Evolutionary conservation across 495 filamentous ascomycete genomes (phyloP), one percentile per base, ranked within the genome.

Genomic region (Talaromyces trachyspermus): DNA sequence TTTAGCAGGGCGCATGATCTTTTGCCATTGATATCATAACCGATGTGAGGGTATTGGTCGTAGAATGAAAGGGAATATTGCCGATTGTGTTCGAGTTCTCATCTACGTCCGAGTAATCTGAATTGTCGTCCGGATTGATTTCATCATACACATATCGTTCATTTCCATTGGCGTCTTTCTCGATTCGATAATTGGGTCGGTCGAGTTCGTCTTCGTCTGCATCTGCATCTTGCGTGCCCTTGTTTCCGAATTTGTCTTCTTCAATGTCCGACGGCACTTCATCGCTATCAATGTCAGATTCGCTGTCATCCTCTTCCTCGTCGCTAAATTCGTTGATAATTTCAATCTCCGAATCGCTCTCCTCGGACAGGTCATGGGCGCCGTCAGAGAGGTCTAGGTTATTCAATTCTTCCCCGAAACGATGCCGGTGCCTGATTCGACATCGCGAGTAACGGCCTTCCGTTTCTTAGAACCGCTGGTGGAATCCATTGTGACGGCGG

Each of bases 1-100:
- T 59, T 88, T 89, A 24, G 92, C 92, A 2, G 92, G 92, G 38
- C 92, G 86, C 81, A 94, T 83, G 47, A 98, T 94, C 64, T 87
- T 95, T 89, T 95, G 63, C 92, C 92, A 68, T 98, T 95, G 65
- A 98, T 95, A 60, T 96, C 86, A 65, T 98, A 98, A 33, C 92
- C 92, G 62, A 98, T 95, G 63, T 98, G 92, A 45, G 94, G 92
- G 60, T 95, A 97, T 37, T 86, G 84, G 59, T 97, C 91, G 74
- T 98, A 98, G 68, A 95, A 95, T 22, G 83, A 83, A 15, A 97
- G 64, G 91, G 88, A 50, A 98, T 98, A 60, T 97, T 76, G 48
- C 92, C 92, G 60, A 98, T 95, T 3, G 92, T 96, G 62, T 97
- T 98, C 10, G 71, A 70, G 20, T 82, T 79, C 20, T 79, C 84